These are phyloP conservation scores for Globisporangium uncinulatum DNA, from an alignment of 352 stramenopile genomes.

Conservation along the genomic window DNA sequence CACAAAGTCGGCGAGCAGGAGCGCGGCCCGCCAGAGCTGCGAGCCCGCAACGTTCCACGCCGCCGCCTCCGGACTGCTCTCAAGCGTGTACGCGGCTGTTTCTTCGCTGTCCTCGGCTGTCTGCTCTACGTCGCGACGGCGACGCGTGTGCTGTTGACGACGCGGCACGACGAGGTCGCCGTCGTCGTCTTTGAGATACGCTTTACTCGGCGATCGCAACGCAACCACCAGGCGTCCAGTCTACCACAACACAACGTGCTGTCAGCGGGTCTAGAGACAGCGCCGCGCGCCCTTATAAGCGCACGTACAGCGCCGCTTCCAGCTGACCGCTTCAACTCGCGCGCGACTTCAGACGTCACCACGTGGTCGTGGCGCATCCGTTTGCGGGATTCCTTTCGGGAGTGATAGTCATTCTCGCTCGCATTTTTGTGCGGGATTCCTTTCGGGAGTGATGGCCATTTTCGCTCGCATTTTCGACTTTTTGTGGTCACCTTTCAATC, in stretches of 20 bases:
- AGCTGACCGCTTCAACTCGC: no score
- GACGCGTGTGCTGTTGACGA: slow-evolving; percentile 1
- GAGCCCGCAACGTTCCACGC: slow-evolving; percentile 31
- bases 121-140: neutral
- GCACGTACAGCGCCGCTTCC: no score
- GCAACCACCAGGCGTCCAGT: slow-evolving; percentile 1
- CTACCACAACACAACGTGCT: neutral
- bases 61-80: slow-evolving; percentile 5
- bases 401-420: no score
- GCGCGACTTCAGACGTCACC: no score
- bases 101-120: neutral
- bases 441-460: no score
- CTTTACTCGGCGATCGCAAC: slow-evolving; percentile 1
- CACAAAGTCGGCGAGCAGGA: slow-evolving; percentile 52
- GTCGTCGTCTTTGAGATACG: slow-evolving; percentile 7
- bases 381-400: no score
- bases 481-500: neutral
- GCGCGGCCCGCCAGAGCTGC: slow-evolving; percentile 49
- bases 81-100: neutral
- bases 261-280: neutral
- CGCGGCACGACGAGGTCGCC: slow-evolving; percentile 11
- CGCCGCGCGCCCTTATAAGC: no score
- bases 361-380: no score
- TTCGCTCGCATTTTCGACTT: no score
- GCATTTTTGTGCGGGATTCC: no score